Conservation (phyloP, 2,329 filamentous ascomycete species). For the Aspergillus viridinutans region DNA sequence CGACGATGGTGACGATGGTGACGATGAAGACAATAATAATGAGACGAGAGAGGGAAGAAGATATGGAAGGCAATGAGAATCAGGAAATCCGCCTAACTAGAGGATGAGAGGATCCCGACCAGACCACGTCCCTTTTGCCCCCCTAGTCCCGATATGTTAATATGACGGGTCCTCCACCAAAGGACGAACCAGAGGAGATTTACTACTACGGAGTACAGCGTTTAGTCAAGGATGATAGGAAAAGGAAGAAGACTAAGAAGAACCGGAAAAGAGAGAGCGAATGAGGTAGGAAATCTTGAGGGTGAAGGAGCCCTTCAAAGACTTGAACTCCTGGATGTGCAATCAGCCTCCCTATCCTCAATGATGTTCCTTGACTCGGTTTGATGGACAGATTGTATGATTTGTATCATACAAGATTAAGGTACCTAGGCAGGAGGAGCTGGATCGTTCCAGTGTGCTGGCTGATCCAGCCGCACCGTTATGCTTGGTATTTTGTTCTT, state of each 20-base stretch:
- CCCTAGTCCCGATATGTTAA: conserved; percentile 40
- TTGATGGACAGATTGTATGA: not conserved
- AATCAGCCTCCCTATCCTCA: not conserved
- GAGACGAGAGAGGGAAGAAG: conserved; percentile 20
- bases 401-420: not conserved
- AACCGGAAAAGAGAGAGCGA: not conserved
- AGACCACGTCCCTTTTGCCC: conserved; percentile 27
- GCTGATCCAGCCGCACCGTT: not conserved
- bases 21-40: conserved; percentile 7
- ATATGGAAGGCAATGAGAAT: conserved; percentile 15
- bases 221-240: not conserved
- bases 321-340: not conserved
- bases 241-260: not conserved
- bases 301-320: not conserved
- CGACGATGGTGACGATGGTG: conserved; percentile 7
- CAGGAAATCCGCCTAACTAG: conserved; percentile 25
- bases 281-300: not conserved
- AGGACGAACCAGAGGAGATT: conserved; percentile 22
- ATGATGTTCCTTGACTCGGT: not conserved
- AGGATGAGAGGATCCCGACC: conserved; percentile 25
- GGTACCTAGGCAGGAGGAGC: not conserved
- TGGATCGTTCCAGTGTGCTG: not conserved
- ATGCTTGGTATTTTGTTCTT: not conserved
- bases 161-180: conserved; percentile 39
- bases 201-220: not conserved